phyloP scores from a whole-genome alignment of 352 stramenopile species.

The Plasmopara halstedii region DNA sequence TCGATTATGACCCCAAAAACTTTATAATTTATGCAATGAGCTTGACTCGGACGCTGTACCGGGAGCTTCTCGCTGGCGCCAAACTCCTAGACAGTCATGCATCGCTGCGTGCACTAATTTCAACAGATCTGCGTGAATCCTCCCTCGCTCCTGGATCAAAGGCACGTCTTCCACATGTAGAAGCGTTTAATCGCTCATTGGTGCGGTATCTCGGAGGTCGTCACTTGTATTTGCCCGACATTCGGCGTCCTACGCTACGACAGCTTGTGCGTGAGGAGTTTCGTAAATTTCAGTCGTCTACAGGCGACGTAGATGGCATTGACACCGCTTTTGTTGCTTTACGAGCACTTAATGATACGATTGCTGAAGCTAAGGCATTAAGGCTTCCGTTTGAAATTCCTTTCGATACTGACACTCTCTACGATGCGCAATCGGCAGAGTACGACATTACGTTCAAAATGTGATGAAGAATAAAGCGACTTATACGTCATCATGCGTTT shows the following conservation, averaged over 20 bases:
- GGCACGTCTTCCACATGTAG: conserved; percentile 39
- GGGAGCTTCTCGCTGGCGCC: conserved; percentile 50
- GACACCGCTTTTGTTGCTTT: conserved; percentile 66
- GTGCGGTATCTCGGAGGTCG: conserved; percentile 39
- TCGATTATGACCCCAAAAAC: no score
- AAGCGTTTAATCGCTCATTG: conserved; percentile 54
- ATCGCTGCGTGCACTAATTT: conserved; percentile 54
- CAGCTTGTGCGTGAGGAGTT: conserved; percentile 49
- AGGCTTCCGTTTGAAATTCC: conserved; percentile 17
- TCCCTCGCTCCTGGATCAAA: conserved; percentile 20
- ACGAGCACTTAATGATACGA: conserved; percentile 47
- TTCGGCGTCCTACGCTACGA: conserved; percentile 20
- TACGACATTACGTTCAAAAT: conserved; percentile 8
- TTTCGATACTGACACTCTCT: conserved; percentile 8
- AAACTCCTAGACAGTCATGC: conserved; percentile 50
- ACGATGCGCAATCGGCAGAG: conserved; percentile 36
- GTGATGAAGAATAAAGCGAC: background rate
- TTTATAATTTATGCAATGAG: no score
- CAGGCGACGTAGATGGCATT: conserved; percentile 15
- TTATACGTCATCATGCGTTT: background rate
- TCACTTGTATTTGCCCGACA: conserved; percentile 64
- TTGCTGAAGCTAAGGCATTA: conserved; percentile 33
- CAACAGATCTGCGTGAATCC: conserved; percentile 47
- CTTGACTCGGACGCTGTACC: conserved; percentile 51
- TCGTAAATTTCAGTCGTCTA: conserved; percentile 7